Evolutionary conservation across 805 yeast species (phyloP), one percentile per base, ranked within the genome.

Genomic region (Pichia nanzhaoensis): DNA sequence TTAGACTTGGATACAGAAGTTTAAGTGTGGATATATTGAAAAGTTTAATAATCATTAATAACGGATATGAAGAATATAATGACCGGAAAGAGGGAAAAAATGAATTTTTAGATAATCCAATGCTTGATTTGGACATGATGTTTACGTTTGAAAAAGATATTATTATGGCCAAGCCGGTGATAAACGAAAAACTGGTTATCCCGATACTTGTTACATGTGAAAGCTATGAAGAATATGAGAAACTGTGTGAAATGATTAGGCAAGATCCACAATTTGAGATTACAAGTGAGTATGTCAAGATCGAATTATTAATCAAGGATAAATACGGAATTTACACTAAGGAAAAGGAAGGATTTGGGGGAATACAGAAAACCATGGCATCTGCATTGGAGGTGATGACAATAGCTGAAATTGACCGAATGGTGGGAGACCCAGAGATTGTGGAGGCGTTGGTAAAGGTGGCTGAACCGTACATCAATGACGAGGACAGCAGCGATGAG

Each of bases 11-110:
- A 5, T 43, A 49, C 17, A 19, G 36, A 13, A 44, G 40, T 22
- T 38, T 53, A 16, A 57, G 58, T 5, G 41, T 53, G 12, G 57
- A 59, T 41, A 40, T 59, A 5, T 34, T 55, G 34, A 53, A 53
- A 30, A 48, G 51, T 20, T 43, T 54, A 5, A 21, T 55, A 8
- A 42, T 51, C 3, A 42, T 54, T 7, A 44, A 51, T 34, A 52
- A 54, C 20, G 41, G 50, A 8, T 54, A 42, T 40, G 41, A 45
- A 34, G 43, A 51, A 12, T 49, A 46, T 19, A 20, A 20, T 14
- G 13, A 5, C 18, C 12, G 3, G 8, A 30, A n/a, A 35, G 13
- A 13, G 3, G 12, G 33, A 39, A 16, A 33, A 17, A 10, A 9
- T 14, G 4, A n/a, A 13, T 7, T n/a, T 30, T 9, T 18, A 28